Percentiles rank a stretch among this genome's conserved stretches.
These are phyloP conservation scores for Monocercomonoides exilis DNA, from an alignment of 78 protist genomes.

Conservation along the genomic window DNA sequence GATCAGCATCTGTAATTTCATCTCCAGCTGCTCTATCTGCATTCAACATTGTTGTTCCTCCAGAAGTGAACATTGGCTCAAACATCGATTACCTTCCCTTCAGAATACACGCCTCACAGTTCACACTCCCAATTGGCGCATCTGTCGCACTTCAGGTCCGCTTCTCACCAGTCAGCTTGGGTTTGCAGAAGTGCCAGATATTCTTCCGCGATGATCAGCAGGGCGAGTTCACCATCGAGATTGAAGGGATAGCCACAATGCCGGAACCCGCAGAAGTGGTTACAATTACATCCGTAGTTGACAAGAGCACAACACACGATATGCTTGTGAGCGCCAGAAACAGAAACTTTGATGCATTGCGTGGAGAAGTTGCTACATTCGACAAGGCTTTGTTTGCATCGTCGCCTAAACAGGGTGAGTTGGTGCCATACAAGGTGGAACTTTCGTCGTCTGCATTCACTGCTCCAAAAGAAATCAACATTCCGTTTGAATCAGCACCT, in stretches of 20 bases:
- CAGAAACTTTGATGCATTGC: neutral
- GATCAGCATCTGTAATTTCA: too few species aligned
- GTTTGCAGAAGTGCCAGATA: neutral
- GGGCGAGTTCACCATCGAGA: neutral
- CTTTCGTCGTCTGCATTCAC: slow-evolving; percentile 25
- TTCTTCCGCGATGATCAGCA: neutral
- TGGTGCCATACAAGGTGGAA: slow-evolving; percentile 30
- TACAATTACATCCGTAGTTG: neutral
- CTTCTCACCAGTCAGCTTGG: neutral
- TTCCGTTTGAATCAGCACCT: neutral
- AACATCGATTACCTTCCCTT: neutral
- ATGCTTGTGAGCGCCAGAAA: neutral
- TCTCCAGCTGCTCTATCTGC: too few species aligned
- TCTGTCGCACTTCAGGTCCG: neutral
- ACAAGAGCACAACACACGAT: neutral
- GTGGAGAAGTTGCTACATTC: neutral
- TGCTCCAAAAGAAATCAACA: slow-evolving; percentile 29
- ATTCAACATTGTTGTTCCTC: too few species aligned
- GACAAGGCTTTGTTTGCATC: neutral
- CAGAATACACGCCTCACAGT: neutral
- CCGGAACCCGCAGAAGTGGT: neutral
- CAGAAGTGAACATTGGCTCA: too few species aligned
- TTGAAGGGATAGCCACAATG: neutral
- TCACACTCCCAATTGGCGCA: neutral
- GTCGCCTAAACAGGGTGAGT: neutral